phyloP scores from a whole-genome alignment of 306 rosid species.

The Carpinus fangiana region DNA sequence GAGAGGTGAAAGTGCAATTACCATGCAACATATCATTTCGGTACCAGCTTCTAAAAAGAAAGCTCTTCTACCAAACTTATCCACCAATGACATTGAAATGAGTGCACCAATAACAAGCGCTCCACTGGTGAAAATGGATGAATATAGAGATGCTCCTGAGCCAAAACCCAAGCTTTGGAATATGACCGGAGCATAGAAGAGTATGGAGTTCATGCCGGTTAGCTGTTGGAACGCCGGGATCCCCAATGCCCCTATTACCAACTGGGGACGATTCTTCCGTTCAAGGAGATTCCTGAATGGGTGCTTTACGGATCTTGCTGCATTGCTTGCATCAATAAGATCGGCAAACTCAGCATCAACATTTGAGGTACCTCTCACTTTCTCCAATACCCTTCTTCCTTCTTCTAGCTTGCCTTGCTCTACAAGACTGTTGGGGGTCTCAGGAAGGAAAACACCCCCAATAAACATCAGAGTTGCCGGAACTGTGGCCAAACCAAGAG shows the following conservation, averaged over 20 bases:
- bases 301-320: constrained; percentile 55
- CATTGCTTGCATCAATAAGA: constrained; percentile 78
- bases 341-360: constrained; percentile 90
- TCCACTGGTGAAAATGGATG: constrained; percentile 77
- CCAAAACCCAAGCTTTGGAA: constrained; percentile 96
- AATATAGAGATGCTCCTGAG: constrained; percentile 68
- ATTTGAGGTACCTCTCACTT: constrained; percentile 75
- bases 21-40: constrained; percentile 92
- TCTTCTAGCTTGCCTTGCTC: constrained; percentile 76
- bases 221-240: constrained; percentile 96
- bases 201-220: constrained; percentile 94
- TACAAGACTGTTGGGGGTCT: constrained; percentile 91
- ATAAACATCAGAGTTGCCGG: constrained; percentile 81
- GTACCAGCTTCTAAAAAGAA: constrained; percentile 92
- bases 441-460: constrained; percentile 78
- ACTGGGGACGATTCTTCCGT: constrained; percentile 81
- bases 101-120: constrained; percentile 80
- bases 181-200: constrained; percentile 96
- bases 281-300: constrained; percentile 69
- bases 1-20: constrained; percentile 27
- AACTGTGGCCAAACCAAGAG: constrained; percentile 80
- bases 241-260: constrained; percentile 90
- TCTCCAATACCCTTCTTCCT: constrained; percentile 71
- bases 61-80: constrained; percentile 86
- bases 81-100: constrained; percentile 79